Evolutionary conservation across 2,329 filamentous ascomycete genomes (phyloP).

Genomic region (Colletotrichum shisoi): DNA sequence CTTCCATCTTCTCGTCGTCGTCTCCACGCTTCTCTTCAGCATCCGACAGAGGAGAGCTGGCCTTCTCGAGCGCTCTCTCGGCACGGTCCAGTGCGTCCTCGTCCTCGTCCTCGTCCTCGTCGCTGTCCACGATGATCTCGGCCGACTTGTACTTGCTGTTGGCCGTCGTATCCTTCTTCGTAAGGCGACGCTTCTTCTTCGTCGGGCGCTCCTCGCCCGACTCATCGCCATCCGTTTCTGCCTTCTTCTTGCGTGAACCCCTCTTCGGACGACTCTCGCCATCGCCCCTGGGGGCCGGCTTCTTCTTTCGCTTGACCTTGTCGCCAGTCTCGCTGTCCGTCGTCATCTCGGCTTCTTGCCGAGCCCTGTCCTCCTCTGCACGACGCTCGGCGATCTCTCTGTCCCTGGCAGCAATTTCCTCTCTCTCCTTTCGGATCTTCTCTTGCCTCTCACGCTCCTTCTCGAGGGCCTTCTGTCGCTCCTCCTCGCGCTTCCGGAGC

Average conservation of each 20-base stretch:
- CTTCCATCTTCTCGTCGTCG: conserved; percentile 60
- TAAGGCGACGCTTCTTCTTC: conserved; percentile 69
- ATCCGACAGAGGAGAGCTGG: conserved; percentile 49
- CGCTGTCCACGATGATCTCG: conserved; percentile 82
- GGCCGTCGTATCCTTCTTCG: conserved; percentile 56
- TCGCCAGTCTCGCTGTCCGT: conserved; percentile 84
- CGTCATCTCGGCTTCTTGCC: conserved; percentile 79
- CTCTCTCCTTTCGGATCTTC: conserved; percentile 85
- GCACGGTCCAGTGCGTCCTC: conserved; percentile 57
- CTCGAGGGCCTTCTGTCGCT: conserved; percentile 71
- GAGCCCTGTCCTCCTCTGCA: conserved; percentile 72
- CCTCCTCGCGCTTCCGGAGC: conserved; percentile 78
- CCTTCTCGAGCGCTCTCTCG: conserved; percentile 53
- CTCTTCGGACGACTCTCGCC: conserved; percentile 48
- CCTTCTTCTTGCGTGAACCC: conserved; percentile 69
- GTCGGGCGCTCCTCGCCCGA: conserved; percentile 61
- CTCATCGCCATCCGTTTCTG: conserved; percentile 54
- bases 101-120: conserved; percentile 60
- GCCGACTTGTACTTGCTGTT: conserved; percentile 80
- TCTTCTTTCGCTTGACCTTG: conserved; percentile 80
- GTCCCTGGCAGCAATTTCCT: conserved; percentile 79
- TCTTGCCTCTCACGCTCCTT: conserved; percentile 76
- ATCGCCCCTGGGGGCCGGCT: conserved; percentile 49
- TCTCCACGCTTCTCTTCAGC: conserved; percentile 45
- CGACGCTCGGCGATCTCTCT: conserved; percentile 75